A percentile compares a stretch with the other conserved stretches of the same genome.
Conservation (phyloP, 148 eudicot species). For the Rhododendron ovatum region DNA sequence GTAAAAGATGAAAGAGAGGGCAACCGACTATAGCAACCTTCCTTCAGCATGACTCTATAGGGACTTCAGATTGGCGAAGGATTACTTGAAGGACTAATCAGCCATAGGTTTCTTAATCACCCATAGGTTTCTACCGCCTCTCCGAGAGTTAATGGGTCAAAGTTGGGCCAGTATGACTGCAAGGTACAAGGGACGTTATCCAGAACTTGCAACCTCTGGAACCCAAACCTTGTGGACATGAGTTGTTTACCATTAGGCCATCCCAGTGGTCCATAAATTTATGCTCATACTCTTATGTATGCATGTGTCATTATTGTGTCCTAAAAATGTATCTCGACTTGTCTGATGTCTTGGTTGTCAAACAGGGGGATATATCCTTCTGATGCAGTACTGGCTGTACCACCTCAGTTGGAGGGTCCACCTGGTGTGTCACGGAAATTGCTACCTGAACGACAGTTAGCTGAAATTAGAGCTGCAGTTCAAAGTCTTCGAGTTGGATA, state of each 20-base stretch:
- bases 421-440: slow-evolving; percentile 19
- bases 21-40: not conserved
- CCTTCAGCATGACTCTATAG: not conserved
- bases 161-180: not conserved
- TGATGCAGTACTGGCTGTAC: slow-evolving; percentile 40
- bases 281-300: not conserved
- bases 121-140: not conserved
- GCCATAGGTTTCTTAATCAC: not conserved
- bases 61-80: not conserved
- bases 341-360: slow-evolving; percentile 11
- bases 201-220: not conserved
- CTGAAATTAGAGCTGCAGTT: slow-evolving; percentile 49
- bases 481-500: slow-evolving; percentile 52
- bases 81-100: not conserved
- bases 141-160: not conserved
- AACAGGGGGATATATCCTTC: slow-evolving; percentile 78
- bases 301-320: slow-evolving; percentile 3
- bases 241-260: not conserved
- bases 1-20: not conserved
- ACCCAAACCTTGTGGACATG: not conserved
- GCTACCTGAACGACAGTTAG: slow-evolving; percentile 23
- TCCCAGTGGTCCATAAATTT: not conserved
- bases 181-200: not conserved
- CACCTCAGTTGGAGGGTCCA: slow-evolving; percentile 36
- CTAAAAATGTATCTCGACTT: not conserved